Evolutionary conservation across 2,329 filamentous ascomycete species (phyloP).

Genomic region (Torrubiella hemipterigena): DNA sequence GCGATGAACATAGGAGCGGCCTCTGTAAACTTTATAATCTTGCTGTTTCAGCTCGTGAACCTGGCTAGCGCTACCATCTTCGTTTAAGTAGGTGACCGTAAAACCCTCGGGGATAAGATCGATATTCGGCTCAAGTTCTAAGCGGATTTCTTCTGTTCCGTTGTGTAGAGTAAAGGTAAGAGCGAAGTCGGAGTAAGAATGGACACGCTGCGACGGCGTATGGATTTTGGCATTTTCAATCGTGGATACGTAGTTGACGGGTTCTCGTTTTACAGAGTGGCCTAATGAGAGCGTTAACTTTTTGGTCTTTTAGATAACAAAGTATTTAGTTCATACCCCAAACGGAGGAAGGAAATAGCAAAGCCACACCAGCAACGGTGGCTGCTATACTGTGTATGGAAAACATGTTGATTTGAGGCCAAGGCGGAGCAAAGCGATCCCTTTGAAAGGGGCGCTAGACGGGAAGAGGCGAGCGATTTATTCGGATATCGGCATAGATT

Average conservation of each 20-base stretch:
- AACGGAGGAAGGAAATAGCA: constrained; percentile 17
- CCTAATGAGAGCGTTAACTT: constrained; percentile 27
- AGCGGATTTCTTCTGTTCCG: constrained; percentile 56
- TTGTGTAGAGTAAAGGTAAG: constrained; percentile 66
- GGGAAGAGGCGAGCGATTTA: not conserved
- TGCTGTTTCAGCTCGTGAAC: constrained; percentile 60
- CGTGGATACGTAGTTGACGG: constrained; percentile 60
- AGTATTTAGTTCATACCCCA: constrained; percentile 12
- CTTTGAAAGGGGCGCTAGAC: not conserved
- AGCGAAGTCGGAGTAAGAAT: constrained; percentile 74
- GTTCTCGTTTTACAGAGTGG: constrained; percentile 63
- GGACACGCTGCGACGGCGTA: constrained; percentile 65
- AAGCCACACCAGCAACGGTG: constrained; percentile 17
- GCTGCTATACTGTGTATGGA: constrained; percentile 18
- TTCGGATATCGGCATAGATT: not conserved
- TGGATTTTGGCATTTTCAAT: constrained; percentile 67
- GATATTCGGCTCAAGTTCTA: constrained; percentile 80
- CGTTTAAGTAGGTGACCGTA: constrained; percentile 57
- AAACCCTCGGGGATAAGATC: constrained; percentile 74
- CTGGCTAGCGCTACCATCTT: constrained; percentile 55
- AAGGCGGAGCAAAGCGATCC: not conserved
- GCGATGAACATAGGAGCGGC: constrained; percentile 58
- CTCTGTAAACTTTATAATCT: constrained; percentile 76
- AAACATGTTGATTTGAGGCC: constrained; percentile 16
- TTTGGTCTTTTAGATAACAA: constrained; percentile 13